Conservation (phyloP, 1,139 yeast species). For the Candida albicans region DNA sequence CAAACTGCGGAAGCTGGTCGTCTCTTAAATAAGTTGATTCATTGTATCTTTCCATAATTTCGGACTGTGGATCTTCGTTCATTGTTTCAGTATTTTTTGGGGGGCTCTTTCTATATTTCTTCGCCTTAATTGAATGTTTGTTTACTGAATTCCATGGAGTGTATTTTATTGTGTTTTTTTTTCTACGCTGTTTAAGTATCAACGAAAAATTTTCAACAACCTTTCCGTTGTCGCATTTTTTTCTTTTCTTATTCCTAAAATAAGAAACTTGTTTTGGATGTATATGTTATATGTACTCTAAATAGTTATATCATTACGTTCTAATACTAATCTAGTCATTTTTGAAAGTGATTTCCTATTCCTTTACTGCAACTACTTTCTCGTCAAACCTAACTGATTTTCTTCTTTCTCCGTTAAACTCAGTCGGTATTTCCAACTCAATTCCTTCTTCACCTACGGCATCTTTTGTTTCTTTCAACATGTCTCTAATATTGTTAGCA, state of each 20-base stretch:
- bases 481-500: constrained; percentile 45
- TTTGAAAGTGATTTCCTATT: constrained; percentile 6
- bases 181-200: not conserved
- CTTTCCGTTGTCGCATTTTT: constrained; percentile 4
- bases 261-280: not conserved
- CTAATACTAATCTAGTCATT: not conserved
- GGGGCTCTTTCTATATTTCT: too few species aligned
- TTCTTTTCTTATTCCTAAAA: not conserved
- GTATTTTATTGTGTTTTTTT: constrained; percentile 4
- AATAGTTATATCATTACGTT: not conserved
- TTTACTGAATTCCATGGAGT: too few species aligned
- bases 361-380: constrained; percentile 41
- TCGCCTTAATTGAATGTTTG: too few species aligned
- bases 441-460: constrained; percentile 43
- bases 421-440: constrained; percentile 48
- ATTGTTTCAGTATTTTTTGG: not conserved
- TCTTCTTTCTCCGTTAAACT: constrained; percentile 48
- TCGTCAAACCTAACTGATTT: constrained; percentile 76
- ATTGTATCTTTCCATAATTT: constrained; percentile 9
- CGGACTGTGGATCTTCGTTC: not conserved
- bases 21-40: constrained; percentile 9
- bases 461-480: constrained; percentile 40
- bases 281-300: not conserved
- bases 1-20: constrained; percentile 6
- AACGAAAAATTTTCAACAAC: constrained; percentile 1